Conservation (phyloP, 805 yeast genomes). For the Lachancea kluyveri region DNA sequence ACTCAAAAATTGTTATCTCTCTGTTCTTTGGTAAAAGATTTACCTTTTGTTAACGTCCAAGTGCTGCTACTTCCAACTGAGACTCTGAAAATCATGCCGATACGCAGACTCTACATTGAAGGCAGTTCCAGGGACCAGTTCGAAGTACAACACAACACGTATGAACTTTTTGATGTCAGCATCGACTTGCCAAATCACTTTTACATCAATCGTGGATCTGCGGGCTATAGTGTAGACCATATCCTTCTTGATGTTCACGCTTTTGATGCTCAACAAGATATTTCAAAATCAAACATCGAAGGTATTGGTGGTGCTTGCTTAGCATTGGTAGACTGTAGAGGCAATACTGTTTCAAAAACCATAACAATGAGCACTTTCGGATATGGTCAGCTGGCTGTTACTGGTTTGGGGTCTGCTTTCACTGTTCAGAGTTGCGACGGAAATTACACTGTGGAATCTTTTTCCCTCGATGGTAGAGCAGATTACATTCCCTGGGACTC, state of each 20-base stretch:
- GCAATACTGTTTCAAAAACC: constrained; percentile 42
- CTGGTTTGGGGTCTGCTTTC: constrained; percentile 8
- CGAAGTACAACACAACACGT: constrained; percentile 30
- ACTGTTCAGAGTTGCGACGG: constrained; percentile 18
- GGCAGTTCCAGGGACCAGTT: constrained; percentile 34
- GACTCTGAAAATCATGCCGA: constrained; percentile 36
- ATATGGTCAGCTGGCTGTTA: constrained; percentile 57
- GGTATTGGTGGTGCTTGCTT: constrained; percentile 46
- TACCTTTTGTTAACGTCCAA: constrained; percentile 46
- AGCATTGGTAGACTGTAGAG: constrained; percentile 32
- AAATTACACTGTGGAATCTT: constrained; percentile 17
- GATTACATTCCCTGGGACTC: constrained; percentile 16
- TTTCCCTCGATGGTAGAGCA: constrained; percentile 20
- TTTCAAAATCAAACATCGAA: constrained; percentile 23
- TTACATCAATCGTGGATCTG: constrained; percentile 35
- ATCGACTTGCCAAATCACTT: constrained; percentile 19
- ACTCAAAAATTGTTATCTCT: constrained; percentile 59
- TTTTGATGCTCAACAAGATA: constrained; percentile 32
- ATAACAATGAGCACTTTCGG: constrained; percentile 76
- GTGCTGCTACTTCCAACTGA: constrained; percentile 55
- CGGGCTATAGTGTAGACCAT: constrained; percentile 31
- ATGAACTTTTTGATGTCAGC: constrained; percentile 20
- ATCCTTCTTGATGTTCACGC: constrained; percentile 65
- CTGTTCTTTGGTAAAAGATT: constrained; percentile 34
- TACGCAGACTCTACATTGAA: constrained; percentile 49